A percentile compares a stretch with the other conserved stretches of the same genome.
These are phyloP conservation scores for Flaveria floridana DNA, from an alignment of 140 eudicot genomes.

Conservation along the genomic window DNA sequence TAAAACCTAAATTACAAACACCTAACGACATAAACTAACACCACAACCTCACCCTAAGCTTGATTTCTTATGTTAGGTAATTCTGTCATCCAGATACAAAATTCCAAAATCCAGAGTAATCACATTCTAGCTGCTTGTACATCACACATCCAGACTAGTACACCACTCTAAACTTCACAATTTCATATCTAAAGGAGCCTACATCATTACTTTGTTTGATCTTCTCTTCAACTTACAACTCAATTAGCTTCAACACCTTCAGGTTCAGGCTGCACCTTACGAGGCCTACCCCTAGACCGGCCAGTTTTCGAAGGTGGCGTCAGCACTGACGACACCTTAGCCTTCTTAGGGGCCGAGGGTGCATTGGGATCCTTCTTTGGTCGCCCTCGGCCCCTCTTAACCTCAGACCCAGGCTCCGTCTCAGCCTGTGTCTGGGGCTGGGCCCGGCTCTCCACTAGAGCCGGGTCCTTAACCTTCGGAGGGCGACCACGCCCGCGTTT, in stretches of 20 bases:
- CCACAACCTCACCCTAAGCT: neutral
- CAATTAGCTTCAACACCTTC: constrained; percentile 47
- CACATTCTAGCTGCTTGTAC: neutral
- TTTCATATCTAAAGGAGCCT: neutral
- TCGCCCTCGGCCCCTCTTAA: constrained; percentile 40
- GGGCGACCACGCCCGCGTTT: constrained; percentile 96
- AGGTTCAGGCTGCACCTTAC: constrained; percentile 50
- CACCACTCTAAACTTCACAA: constrained; percentile 13
- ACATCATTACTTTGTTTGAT: neutral
- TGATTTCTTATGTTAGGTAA: constrained; percentile 24
- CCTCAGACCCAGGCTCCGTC: constrained; percentile 23
- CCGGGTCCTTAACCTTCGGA: constrained; percentile 55
- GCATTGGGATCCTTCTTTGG: constrained; percentile 44
- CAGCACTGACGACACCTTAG: constrained; percentile 36
- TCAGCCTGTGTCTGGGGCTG: neutral
- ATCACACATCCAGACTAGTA: constrained; percentile 12
- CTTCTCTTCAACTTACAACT: constrained; percentile 6
- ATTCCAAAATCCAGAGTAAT: constrained; percentile 28
- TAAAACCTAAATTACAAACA: constrained; percentile 31
- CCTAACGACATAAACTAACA: constrained; percentile 23
- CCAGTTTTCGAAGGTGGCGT: constrained; percentile 40
- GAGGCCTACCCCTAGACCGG: constrained; percentile 67
- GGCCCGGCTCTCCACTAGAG: constrained; percentile 8
- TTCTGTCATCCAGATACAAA: constrained; percentile 1
- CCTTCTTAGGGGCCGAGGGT: constrained; percentile 53